Base-by-base conservation (phyloP, 495 filamentous ascomycete species). In the Neurospora sp. region DNA sequence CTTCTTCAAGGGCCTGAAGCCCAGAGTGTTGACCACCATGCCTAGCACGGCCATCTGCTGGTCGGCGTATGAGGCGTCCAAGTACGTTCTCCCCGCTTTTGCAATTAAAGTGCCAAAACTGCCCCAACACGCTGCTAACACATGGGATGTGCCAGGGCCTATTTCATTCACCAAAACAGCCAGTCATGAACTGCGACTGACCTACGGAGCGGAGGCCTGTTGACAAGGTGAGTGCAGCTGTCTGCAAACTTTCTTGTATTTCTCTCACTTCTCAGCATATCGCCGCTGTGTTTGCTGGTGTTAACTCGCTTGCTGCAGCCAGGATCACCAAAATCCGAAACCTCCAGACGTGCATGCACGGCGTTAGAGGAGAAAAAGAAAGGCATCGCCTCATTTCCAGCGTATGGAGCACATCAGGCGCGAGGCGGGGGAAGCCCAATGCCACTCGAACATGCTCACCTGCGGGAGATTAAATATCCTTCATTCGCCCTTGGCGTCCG, bases 21-120 rank as follows among this genome's bases (percentile, higher is more conserved):
- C 96, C 69, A 87, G 96, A 72, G 92, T 99, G 42, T 89, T 99
- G 74, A 97, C 95, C 3, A 96, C 96, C 10, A 98, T 98, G 93
- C 96, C 96, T 31, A 97, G 94, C 82, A 98, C 96, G 41, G 96
- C 96, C 5, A 99, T 99, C 77, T 99, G 96, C 85, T 99, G 96
- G 95, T 94, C 87, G 73, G 93, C 87, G 68, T 85, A 84, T 76
- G 87, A 89, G 75, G 86, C 86, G 68, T 89, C 85, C 70, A 89
- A 88, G 86, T 87, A 76, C 76, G 85, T 84, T 16, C 16, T 59
- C 18, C 40, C 68, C 37, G 6, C 18, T 59, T 22, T 10, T 65
- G 18, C 48, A 9, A 65, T 5, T 27, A 31, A 65, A 37, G 53
- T 65, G 4, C 18, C 10, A 61, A 38, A 38, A 8, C 10, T 44